phyloP scores from a whole-genome alignment of 2,329 filamentous ascomycete genomes.

The Alternaria gansuensis region DNA sequence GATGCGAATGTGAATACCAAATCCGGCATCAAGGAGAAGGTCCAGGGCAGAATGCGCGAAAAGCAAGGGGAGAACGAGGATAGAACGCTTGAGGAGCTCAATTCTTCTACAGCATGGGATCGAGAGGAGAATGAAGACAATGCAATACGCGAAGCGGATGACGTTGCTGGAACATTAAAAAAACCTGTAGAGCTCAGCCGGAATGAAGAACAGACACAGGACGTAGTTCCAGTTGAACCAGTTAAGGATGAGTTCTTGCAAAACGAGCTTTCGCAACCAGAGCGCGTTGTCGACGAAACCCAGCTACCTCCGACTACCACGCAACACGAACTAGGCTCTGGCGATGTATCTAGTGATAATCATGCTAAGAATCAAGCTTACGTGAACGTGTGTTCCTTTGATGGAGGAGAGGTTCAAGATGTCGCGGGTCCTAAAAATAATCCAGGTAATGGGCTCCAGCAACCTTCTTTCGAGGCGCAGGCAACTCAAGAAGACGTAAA shows the following conservation, averaged over 20 bases:
- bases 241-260: neutral
- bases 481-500: neutral
- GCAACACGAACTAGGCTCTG: neutral
- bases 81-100: neutral
- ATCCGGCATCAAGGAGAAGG: neutral
- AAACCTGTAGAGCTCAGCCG: neutral
- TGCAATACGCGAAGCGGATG: neutral
- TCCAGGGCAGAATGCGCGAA: neutral
- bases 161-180: neutral
- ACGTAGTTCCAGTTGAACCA: neutral
- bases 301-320: neutral
- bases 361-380: neutral
- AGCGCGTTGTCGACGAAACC: neutral
- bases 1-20: neutral
- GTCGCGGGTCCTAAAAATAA: neutral
- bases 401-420: neutral
- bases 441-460: neutral
- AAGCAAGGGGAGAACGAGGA: neutral
- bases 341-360: neutral
- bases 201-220: neutral
- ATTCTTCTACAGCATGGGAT: neutral
- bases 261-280: neutral
- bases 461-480: neutral
- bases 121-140: neutral
- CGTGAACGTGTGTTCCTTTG: neutral